Evolutionary conservation across 257 asterid genomes (phyloP).

Genomic region (Solanum chiquidenum): DNA sequence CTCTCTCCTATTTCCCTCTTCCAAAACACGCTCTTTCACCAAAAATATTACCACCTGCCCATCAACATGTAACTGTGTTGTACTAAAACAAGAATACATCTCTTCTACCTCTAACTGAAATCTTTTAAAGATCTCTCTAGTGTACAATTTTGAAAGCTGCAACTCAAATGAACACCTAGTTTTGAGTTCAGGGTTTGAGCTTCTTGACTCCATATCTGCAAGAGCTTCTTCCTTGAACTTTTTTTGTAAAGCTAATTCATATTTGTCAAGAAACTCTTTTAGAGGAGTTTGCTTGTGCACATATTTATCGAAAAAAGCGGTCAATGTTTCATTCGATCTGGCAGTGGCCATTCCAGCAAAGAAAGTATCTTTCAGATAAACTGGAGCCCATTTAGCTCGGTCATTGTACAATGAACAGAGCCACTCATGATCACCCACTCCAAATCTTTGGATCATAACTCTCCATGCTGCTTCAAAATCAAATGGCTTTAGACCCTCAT

Average conservation of each 20-base stretch:
- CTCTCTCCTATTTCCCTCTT: conserved; percentile 53
- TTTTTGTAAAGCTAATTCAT: conserved; percentile 64
- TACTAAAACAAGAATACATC: conserved; percentile 79
- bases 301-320: conserved; percentile 50
- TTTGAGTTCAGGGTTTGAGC: conserved; percentile 39
- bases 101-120: conserved; percentile 76
- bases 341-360: conserved; percentile 70
- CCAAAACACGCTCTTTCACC: conserved; percentile 58
- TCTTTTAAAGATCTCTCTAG: conserved; percentile 45
- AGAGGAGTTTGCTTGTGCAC: conserved; percentile 73
- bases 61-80: conserved; percentile 53
- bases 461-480: conserved; percentile 81
- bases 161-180: conserved; percentile 64
- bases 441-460: conserved; percentile 56
- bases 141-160: conserved; percentile 56
- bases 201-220: conserved; percentile 63
- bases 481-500: conserved; percentile 49
- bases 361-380: conserved; percentile 49
- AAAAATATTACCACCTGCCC: conserved; percentile 46
- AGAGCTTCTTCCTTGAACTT: conserved; percentile 58
- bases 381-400: conserved; percentile 61
- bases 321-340: conserved; percentile 39
- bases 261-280: conserved; percentile 79
- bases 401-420: conserved; percentile 54
- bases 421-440: conserved; percentile 64